phyloP scores from a whole-genome alignment of 2,329 filamentous ascomycete genomes.

The Xylariaceae sp. region DNA sequence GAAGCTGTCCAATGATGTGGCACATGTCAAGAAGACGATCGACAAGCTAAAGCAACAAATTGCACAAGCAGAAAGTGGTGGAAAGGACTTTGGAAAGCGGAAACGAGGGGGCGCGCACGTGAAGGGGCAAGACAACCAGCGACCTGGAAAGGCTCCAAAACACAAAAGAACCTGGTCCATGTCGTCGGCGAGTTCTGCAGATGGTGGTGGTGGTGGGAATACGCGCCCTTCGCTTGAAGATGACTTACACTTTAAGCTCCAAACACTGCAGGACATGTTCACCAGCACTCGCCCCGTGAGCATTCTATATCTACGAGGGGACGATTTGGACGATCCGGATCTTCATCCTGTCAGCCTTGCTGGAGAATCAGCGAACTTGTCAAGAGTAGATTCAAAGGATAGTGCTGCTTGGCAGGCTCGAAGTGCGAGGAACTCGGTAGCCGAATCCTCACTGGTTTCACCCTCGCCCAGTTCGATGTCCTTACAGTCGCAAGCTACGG shows the following conservation, averaged over 20 bases:
- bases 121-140: conserved; percentile 58
- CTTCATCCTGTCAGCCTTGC: conserved; percentile 76
- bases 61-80: conserved; percentile 72
- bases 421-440: conserved; percentile 64
- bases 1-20: conserved; percentile 92
- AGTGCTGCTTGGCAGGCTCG: conserved; percentile 57
- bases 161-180: conserved; percentile 96
- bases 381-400: conserved; percentile 58
- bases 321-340: conserved; percentile 81
- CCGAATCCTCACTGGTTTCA: conserved; percentile 67
- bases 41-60: conserved; percentile 97
- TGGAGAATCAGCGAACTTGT: conserved; percentile 69
- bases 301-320: conserved; percentile 77
- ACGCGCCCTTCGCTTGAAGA: conserved; percentile 67
- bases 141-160: conserved; percentile 84
- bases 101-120: conserved; percentile 58
- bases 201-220: conserved; percentile 48
- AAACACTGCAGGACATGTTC: conserved; percentile 86
- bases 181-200: conserved; percentile 75
- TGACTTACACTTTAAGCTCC: conserved; percentile 79
- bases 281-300: conserved; percentile 81
- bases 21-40: conserved; percentile 94
- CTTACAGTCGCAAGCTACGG: conserved; percentile 62
- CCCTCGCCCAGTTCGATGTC: conserved; percentile 72
- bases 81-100: conserved; percentile 71